Conservation (phyloP, 73 alveolate genomes). For the Tetrahymena thermophila region DNA sequence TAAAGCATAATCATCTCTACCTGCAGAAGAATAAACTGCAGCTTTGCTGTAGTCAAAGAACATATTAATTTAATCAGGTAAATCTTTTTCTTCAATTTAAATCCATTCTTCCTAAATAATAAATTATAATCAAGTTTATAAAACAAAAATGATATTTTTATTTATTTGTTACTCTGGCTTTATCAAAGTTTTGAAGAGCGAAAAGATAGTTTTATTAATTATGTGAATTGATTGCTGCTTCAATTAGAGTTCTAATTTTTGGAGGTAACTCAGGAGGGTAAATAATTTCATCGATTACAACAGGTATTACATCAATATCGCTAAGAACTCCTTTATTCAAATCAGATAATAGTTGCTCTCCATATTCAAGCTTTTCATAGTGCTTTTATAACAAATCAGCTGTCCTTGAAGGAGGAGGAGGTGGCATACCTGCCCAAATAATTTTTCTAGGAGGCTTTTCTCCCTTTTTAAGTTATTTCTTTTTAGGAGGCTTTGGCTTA, state of each 20-base stretch:
- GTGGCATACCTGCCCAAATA: slow-evolving; percentile 58
- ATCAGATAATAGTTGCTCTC: slow-evolving; percentile 15
- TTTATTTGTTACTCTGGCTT: slow-evolving; percentile 47
- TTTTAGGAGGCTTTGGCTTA: slow-evolving; percentile 41
- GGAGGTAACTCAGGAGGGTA: slow-evolving; percentile 88
- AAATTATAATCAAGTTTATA: neutral
- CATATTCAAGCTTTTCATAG: slow-evolving; percentile 47
- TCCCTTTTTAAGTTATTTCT: slow-evolving; percentile 55
- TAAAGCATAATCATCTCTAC: slow-evolving; percentile 90
- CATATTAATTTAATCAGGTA: slow-evolving; percentile 61
- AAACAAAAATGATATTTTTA: neutral
- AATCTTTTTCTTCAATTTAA: slow-evolving; percentile 11
- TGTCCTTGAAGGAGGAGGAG: slow-evolving; percentile 42
- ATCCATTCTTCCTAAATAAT: slow-evolving; percentile 35
- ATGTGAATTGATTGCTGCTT: slow-evolving; percentile 67
- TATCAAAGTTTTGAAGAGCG: slow-evolving; percentile 72
- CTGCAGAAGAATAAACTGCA: slow-evolving; percentile 84
- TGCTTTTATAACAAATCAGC: slow-evolving; percentile 41
- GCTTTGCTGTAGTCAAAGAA: slow-evolving; percentile 88
- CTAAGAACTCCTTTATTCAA: slow-evolving; percentile 54
- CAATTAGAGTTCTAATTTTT: slow-evolving; percentile 64
- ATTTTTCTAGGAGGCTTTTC: slow-evolving; percentile 70
- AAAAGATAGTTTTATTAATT: slow-evolving; percentile 64
- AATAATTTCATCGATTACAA: slow-evolving; percentile 77
- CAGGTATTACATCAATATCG: slow-evolving; percentile 73